Evolutionary conservation across 1,139 yeast genomes (phyloP), one percentile per base, ranked within the genome.

Genomic region (Debaryomyces singareniensis): DNA sequence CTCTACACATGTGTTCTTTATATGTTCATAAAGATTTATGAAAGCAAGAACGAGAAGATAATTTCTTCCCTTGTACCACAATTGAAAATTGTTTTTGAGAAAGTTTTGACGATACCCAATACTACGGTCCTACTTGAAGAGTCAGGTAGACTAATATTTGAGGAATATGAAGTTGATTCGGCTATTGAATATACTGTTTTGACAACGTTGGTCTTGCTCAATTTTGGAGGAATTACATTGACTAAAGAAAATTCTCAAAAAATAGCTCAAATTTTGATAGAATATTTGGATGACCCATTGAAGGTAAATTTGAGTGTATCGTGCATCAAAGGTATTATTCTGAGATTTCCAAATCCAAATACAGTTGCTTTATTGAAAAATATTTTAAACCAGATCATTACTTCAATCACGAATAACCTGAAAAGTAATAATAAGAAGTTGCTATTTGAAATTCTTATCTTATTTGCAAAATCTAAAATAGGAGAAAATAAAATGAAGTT

Each of bases 1-100:
- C 58, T 87, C 25, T 75, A 75, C 47, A 70, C 91, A 0, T 80
- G 94, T 43, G 46, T 83, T 29, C 55, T 87, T 18, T 80, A 68
- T 44, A 68, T 80, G 5, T 71, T 81, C 38, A 76, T 82, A 5
- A 66, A 71, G 43, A 61, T 82, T 16, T 73, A 73, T 42, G 78
- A 75, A 40, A 62, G 62, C 30, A 55, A 60, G 16, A 66, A 71
- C 35, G 66, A 61, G 27, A 48, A 55, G 12, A 43, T 79, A 25
- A 62, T 77, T 20, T 69, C 80, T 0, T 54, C 69, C 5, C 50
- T 76, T 12, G 52, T 81, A 16, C 83, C 87, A 1, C 62, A 74
- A 27, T 55, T 80, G 48, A 78, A 77, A 45, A 62, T 61, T n/a
- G 52, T 73, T 1, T 40, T 71, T 4, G 42, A 39, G 1, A 71